Evolutionary conservation across 2,329 filamentous ascomycete genomes (phyloP).

Genomic region (Leptosphaerulina australis): DNA sequence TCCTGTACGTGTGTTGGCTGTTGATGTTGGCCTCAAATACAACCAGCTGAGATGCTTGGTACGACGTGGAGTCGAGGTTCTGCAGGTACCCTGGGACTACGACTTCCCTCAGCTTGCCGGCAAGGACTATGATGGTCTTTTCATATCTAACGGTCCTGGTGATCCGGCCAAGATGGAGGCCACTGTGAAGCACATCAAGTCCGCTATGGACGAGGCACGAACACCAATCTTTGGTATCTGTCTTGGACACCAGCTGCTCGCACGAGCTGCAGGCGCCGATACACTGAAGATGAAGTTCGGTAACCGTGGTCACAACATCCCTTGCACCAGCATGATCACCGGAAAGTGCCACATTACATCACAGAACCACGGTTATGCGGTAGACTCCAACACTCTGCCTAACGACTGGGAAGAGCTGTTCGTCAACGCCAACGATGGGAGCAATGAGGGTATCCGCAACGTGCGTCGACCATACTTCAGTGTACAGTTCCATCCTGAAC

Average conservation of each 20-base stretch:
- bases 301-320: slow-evolving; percentile 98
- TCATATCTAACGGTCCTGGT: slow-evolving; percentile 97
- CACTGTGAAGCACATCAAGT: slow-evolving; percentile 79
- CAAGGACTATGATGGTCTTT: slow-evolving; percentile 91
- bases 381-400: slow-evolving; percentile 78
- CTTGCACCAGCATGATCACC: slow-evolving; percentile 92
- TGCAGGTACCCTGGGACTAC: slow-evolving; percentile 96
- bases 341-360: slow-evolving; percentile 99
- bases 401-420: slow-evolving; percentile 91
- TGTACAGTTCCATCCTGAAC: slow-evolving; percentile 99
- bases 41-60: slow-evolving; percentile 96
- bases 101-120: slow-evolving; percentile 79
- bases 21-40: slow-evolving; percentile 98
- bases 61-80: slow-evolving; percentile 86
- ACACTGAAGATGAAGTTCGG: slow-evolving; percentile 99
- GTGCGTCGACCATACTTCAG: slow-evolving; percentile 88
- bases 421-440: slow-evolving; percentile 96
- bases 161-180: slow-evolving; percentile 84
- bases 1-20: slow-evolving; percentile 82
- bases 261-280: slow-evolving; percentile 81
- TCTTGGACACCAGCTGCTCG: slow-evolving; percentile 90
- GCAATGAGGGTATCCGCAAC: slow-evolving; percentile 97
- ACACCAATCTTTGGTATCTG: slow-evolving; percentile 96
- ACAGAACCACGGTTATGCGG: slow-evolving; percentile 96
- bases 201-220: slow-evolving; percentile 76